Base-by-base conservation (phyloP, 129 eudicot genomes). In the Deinandra increscens region DNA sequence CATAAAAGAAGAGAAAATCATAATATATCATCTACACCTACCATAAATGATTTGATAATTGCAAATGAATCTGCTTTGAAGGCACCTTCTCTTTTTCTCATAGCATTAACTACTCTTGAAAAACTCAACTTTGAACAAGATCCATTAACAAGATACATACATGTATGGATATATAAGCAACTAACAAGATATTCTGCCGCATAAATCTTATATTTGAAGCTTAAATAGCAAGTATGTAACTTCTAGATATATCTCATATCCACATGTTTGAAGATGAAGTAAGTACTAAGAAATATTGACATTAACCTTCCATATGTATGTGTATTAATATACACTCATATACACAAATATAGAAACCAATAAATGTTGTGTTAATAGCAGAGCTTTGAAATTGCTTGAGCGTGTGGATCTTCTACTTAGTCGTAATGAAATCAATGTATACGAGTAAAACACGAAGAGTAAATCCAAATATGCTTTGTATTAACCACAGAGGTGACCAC, bases 81-180 rank as follows among this genome's bases (percentile, higher is more conserved):
- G 49, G 81, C 58, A 56, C 55, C 72, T 59, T 86, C 96, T 75
- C 96, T 86, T 84, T 80, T 91, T 75, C 78, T 85, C 80, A 88
- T 82, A 48, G 89, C 81, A 64, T 56, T 79, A 64, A 82, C 45
- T 55, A 84, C 58, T 50, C 78, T 84, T 42, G 81, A n/a, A n/a
- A n/a, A 56, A 37, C 63, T 12, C 14, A 58, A 29, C 29, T 33
- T 60, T 60, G 12, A 29, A 59, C 64, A 36, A 15, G n/a, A 60
- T 34, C 66, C 66, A n/a, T 60, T 20, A 60, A 33, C 3, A 7
- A 59, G 19, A 59, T 59, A 33, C 4, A 19, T 33, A 29, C 17
- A 23, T 5, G 39, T 59, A 7, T 14, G n/a, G 10, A 55, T 29
- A 58, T 58, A 58, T 6, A 2, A 60, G 14, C 6, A 7, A n/a